Evolutionary conservation across 1,284 basidiomycete genomes (phyloP).

Genomic region (Neonothopanus nambi): DNA sequence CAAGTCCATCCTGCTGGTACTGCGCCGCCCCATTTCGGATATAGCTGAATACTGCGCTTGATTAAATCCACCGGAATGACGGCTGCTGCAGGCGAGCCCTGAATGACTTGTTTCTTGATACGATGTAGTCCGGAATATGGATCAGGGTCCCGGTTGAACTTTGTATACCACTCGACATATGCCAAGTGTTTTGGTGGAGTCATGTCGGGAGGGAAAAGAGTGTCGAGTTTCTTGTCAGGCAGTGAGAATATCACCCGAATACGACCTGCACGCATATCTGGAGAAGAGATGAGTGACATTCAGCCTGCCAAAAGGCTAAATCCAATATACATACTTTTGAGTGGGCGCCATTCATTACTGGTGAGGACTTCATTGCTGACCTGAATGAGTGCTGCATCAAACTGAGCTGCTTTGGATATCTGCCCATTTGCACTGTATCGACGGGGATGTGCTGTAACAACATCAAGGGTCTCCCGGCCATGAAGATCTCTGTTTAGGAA

Average conservation of each 20-base stretch:
- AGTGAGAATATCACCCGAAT: neutral
- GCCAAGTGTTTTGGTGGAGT: neutral
- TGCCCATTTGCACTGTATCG: neutral
- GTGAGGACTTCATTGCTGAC: neutral
- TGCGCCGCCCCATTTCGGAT: slow-evolving; percentile 8
- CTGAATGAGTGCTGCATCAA: neutral
- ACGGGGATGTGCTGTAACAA: neutral
- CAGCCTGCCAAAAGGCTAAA: neutral
- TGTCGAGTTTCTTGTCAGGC: neutral
- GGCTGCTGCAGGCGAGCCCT: neutral
- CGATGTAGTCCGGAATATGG: neutral
- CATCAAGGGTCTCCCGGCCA: neutral
- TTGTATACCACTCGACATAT: slow-evolving; percentile 3
- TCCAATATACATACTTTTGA: neutral
- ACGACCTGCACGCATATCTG: neutral
- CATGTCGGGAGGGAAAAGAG: neutral
- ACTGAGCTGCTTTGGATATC: neutral
- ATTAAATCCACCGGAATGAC: neutral
- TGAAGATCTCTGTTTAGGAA: neutral
- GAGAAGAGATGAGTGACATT: neutral
- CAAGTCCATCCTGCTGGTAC: neutral
- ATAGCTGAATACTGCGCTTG: neutral
- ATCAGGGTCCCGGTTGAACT: neutral
- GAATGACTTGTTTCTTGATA: neutral
- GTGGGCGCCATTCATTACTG: neutral